These are phyloP conservation scores for Crepidotus variabilis DNA, from an alignment of 768 basidiomycete genomes.

Conservation along the genomic window DNA sequence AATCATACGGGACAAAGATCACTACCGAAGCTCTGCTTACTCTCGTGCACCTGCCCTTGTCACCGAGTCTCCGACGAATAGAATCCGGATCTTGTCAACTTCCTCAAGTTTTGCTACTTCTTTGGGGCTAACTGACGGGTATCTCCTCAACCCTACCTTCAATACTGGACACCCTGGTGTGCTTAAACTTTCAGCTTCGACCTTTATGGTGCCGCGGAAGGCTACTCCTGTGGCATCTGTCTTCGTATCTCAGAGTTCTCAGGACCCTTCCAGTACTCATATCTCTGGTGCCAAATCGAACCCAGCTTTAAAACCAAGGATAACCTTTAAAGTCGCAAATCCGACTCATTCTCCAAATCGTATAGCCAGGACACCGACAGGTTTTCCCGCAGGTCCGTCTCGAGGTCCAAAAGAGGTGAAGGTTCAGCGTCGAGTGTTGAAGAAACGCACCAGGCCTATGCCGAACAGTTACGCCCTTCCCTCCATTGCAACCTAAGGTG, in stretches of 20 bases:
- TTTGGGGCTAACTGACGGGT: background rate
- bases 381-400: too few species aligned
- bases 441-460: too few species aligned
- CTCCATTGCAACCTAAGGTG: too few species aligned
- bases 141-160: background rate
- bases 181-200: too few species aligned
- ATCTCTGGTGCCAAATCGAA: background rate
- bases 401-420: too few species aligned
- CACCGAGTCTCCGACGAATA: conserved; percentile 4
- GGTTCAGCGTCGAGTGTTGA: too few species aligned
- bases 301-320: background rate
- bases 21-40: background rate
- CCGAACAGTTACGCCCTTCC: too few species aligned
- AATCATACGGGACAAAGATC: conserved; percentile 3
- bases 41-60: conserved; percentile 1
- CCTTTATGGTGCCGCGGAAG: background rate
- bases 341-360: too few species aligned
- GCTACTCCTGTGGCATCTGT: background rate
- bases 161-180: background rate
- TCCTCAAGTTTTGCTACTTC: background rate
- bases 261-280: too few species aligned
- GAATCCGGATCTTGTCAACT: background rate
- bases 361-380: too few species aligned
- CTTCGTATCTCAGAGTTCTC: background rate
- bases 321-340: too few species aligned